phyloP scores from a whole-genome alignment of 176 grass and related monocot genomes.

The Chrysopogon serrulatus region DNA sequence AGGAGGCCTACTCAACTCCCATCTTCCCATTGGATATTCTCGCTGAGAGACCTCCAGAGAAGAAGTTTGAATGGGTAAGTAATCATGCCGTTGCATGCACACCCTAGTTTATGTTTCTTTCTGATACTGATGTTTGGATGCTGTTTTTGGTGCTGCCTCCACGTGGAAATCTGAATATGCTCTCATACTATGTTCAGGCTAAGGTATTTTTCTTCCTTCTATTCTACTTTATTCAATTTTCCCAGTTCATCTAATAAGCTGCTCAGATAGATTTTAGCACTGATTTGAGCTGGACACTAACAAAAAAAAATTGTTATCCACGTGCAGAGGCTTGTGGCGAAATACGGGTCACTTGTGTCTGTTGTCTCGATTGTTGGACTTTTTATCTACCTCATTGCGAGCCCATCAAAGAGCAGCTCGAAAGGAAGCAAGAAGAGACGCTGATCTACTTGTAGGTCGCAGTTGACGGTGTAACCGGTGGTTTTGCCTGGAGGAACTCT shows the following conservation, averaged over 20 bases:
- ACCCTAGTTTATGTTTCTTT: neutral
- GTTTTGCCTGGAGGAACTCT: neutral
- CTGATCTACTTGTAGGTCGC: constrained; percentile 17
- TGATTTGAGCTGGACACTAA: neutral
- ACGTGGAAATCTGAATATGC: neutral
- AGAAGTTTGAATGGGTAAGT: constrained; percentile 97
- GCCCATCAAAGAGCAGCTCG: constrained; percentile 46
- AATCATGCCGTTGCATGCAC: neutral
- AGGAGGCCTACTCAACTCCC: constrained; percentile 92
- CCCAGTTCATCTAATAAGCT: neutral
- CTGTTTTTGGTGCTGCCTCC: neutral
- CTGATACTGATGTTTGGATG: constrained; percentile 16
- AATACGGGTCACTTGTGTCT: constrained; percentile 66
- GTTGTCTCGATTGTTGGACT: constrained; percentile 52
- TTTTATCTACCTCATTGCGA: constrained; percentile 70
- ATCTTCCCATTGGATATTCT: constrained; percentile 78
- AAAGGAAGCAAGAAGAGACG: constrained; percentile 86
- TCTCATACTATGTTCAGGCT: constrained; percentile 43
- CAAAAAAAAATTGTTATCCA: neutral
- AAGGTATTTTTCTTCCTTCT: constrained; percentile 45
- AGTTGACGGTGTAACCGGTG: neutral
- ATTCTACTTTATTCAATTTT: neutral
- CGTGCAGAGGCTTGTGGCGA: constrained; percentile 56
- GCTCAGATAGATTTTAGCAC: neutral
- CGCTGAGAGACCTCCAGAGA: constrained; percentile 66